phyloP scores from a whole-genome alignment of 805 yeast species.

The Scheffersomyces ergatensis region DNA sequence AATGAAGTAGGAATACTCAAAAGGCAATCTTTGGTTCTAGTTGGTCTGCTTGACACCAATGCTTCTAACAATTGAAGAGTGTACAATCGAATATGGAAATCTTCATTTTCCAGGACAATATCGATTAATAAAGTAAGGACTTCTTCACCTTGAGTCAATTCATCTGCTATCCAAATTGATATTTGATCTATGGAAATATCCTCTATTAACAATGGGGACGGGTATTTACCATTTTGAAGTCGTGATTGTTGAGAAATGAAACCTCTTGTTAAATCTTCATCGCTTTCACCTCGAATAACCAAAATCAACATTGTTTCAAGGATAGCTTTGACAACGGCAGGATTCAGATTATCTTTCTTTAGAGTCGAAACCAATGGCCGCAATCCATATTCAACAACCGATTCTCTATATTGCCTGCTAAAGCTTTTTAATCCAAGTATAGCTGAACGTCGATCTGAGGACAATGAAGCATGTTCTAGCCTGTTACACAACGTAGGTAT shows the following conservation, averaged over 20 bases:
- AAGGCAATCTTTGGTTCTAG: conserved; percentile 69
- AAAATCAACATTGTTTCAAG: conserved; percentile 82
- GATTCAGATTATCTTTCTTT: conserved; percentile 63
- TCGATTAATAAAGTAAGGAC: conserved; percentile 26
- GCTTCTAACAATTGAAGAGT: conserved; percentile 85
- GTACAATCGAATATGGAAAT: conserved; percentile 78
- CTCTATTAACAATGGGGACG: conserved; percentile 64
- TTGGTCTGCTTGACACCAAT: conserved; percentile 71
- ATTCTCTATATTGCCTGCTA: conserved; percentile 83
- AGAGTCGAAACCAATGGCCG: conserved; percentile 69
- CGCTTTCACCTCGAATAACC: conserved; percentile 66
- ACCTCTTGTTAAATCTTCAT: conserved; percentile 62
- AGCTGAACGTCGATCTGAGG: conserved; percentile 89
- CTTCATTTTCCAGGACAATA: conserved; percentile 50
- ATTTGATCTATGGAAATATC: conserved; percentile 72
- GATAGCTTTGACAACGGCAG: conserved; percentile 71
- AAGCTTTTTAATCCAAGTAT: conserved; percentile 85
- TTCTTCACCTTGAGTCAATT: conserved; percentile 59
- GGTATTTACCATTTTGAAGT: conserved; percentile 72
- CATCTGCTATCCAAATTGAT: conserved; percentile 94
- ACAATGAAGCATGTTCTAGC: conserved; percentile 72
- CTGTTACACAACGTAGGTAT: conserved; percentile 88
- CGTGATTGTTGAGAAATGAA: conserved; percentile 78
- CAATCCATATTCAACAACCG: conserved; percentile 84
- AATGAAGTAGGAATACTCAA: conserved; percentile 75